Evolutionary conservation across 2,329 filamentous ascomycete species (phyloP), one percentile per base, ranked within the genome.

Genomic region (Scedosporium dehoogii): DNA sequence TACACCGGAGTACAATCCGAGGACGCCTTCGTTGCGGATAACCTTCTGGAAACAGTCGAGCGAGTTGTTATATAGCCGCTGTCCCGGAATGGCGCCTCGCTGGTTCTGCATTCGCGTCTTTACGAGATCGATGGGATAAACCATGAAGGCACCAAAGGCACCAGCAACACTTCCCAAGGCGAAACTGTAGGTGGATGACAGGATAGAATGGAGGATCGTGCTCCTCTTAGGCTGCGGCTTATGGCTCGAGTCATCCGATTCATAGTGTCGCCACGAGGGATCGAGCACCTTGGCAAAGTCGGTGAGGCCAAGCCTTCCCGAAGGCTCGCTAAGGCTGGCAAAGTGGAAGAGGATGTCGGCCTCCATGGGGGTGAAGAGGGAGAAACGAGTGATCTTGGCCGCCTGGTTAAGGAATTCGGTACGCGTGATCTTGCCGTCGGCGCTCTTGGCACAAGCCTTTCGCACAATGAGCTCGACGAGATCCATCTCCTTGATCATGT

Each of bases 41-140:
- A 99, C 92, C 78, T 97, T 99, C 73, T 84, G 87, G 65, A 92
- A 92, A 74, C 94, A 99, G 76, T 99, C 94, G 66, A 96, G 77
- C 57, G 93, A 97, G 81, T 99, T 99, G 77, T 96, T 96, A 79
- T 99, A 99, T 65, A 97, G 78, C 65, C 89, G 81, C 74, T 96
- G 88, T 63, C 94, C 94, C 0, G 92, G 91, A 59, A 88, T 85
- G 4, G 85, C 85, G 60, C 85, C 86, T 67, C 94, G 86, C 80
- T 99, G 94, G 79, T 99, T 99, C 77, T 99, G 94, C 87, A 99
- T 90, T 65, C 94, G 87, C 1, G 94, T 99, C 84, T 99, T 99
- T 74, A 99, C 94, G 65, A 99, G 79, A 78, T 99, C 94, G 72
- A 99, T 97, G 25, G 94, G 94, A 74, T 99, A 99, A 61, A 99